Base-by-base conservation (phyloP, 2,329 filamentous ascomycete genomes). In the Akanthomyces uredinophilus region DNA sequence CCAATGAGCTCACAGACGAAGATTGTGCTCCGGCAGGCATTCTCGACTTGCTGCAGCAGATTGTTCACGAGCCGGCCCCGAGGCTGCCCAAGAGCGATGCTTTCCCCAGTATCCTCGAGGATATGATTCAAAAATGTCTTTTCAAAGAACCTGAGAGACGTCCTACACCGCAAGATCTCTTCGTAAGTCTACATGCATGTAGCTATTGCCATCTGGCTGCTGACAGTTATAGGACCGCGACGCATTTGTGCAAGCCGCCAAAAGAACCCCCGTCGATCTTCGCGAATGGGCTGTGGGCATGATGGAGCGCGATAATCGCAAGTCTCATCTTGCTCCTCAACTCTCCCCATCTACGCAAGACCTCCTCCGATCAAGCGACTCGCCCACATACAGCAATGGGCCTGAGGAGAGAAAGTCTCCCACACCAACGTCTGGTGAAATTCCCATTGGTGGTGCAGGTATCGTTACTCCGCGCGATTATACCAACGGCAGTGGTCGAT, bases 81-180 rank as follows among this genome's bases (percentile, higher is more conserved):
- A 93, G 86, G 73, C 83, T 99, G 57, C 95, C 95, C 47, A 96
- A 97, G 84, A 97, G 93, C 71, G 95, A 98, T 72, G 95, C 95
- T 2, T 99, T 99, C 81, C 95, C 95, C 1, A 85, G 87, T 32
- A 98, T 98, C 66, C 78, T 99, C 52, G 94, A 98, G 69, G 92
- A 98, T 67, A 96, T 98, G 86, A 94, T 98, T 63, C 92, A 95
- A 67, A 96, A 96, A 75, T 99, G 95, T 77, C 79, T 99, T 67
- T 87, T 88, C 74, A 99, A 99, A 79, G 87, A 90, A 65, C 91
- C 95, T 0, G 90, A 93, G 64, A 86, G 91, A 71, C 87, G 95
- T 58, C 95, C 94, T 57, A 98, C 95, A 5, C 95, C 95, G 10
- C 89, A 94, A 69, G 92, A 98, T 69, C 87, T 99, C 64, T 97